A percentile compares a stretch with the other conserved stretches of the same genome.
Conservation (phyloP, 441 rosid species). For the Pelargonium hybrid region DNA sequence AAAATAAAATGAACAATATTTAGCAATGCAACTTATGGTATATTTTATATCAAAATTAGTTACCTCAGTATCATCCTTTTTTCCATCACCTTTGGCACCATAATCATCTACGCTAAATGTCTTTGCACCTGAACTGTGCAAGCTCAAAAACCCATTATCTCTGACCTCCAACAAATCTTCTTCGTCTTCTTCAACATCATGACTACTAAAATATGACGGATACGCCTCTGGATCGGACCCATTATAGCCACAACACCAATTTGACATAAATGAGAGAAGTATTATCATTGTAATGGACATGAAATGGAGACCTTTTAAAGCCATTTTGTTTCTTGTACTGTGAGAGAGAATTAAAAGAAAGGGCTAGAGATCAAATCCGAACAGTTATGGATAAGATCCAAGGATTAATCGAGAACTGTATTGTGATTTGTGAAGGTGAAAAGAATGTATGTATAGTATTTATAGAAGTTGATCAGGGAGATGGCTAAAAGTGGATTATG, state of each 20-base stretch:
- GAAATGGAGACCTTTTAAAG: background rate
- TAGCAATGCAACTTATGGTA: background rate
- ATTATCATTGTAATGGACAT: background rate
- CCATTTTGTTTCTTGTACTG: background rate
- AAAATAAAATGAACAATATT: background rate
- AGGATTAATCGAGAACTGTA: too few species aligned
- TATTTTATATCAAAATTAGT: too few species aligned
- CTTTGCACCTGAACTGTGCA: constrained; percentile 10
- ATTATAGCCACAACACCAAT: background rate
- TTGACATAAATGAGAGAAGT: background rate
- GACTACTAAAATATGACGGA: too few species aligned
- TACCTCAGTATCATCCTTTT: constrained; percentile 51
- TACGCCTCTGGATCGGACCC: background rate
- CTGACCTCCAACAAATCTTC: too few species aligned
- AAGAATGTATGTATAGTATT: background rate
- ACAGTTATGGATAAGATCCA: too few species aligned
- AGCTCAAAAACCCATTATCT: too few species aligned
- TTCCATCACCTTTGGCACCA: constrained; percentile 51
- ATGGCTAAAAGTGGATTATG: background rate
- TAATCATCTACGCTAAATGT: constrained; percentile 37
- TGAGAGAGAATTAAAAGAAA: background rate
- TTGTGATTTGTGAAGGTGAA: background rate
- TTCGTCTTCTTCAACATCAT: too few species aligned
- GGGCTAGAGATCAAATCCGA: background rate
- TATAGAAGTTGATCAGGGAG: background rate